phyloP scores from a whole-genome alignment of 768 basidiomycete species.

The Phaffia tasmanica region DNA sequence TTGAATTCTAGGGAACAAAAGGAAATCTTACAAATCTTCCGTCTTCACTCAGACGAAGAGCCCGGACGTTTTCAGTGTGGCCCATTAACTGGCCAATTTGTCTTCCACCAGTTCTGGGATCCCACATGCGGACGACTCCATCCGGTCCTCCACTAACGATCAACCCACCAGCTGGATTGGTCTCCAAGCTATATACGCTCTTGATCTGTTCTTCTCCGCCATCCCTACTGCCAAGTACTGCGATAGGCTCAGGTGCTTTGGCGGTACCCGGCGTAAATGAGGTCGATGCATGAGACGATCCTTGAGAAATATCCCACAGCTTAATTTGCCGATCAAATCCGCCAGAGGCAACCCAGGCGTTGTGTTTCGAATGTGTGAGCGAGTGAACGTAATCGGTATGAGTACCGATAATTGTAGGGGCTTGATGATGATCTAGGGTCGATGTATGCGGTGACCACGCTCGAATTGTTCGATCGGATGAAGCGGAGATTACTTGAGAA shows the following conservation, averaged over 20 bases:
- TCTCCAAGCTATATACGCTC: conserved; percentile 37
- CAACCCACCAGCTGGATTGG: conserved; percentile 62
- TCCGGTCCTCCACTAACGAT: conserved; percentile 88
- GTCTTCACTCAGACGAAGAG: conserved; percentile 79
- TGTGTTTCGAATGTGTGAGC: conserved; percentile 51
- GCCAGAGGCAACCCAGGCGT: conserved; percentile 63
- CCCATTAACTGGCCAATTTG: conserved; percentile 73
- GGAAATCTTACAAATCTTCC: conserved; percentile 63
- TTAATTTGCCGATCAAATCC: conserved; percentile 91
- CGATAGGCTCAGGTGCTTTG: conserved; percentile 29
- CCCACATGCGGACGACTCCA: conserved; percentile 82
- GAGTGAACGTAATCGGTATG: conserved; percentile 83
- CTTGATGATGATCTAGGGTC: conserved; percentile 32
- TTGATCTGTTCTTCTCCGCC: conserved; percentile 32
- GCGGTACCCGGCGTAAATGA: conserved; percentile 34
- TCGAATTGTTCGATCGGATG: conserved; percentile 88
- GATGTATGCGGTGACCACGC: conserved; percentile 75
- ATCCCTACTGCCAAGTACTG: conserved; percentile 30
- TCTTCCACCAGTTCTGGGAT: conserved; percentile 72
- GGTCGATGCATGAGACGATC: not conserved
- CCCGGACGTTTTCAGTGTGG: conserved; percentile 92
- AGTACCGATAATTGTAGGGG: conserved; percentile 45
- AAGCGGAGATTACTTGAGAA: conserved; percentile 69
- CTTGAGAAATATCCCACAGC: conserved; percentile 70
- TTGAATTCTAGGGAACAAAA: not conserved